These are phyloP conservation scores for Myrica gale DNA, from an alignment of 306 rosid genomes.

Conservation along the genomic window DNA sequence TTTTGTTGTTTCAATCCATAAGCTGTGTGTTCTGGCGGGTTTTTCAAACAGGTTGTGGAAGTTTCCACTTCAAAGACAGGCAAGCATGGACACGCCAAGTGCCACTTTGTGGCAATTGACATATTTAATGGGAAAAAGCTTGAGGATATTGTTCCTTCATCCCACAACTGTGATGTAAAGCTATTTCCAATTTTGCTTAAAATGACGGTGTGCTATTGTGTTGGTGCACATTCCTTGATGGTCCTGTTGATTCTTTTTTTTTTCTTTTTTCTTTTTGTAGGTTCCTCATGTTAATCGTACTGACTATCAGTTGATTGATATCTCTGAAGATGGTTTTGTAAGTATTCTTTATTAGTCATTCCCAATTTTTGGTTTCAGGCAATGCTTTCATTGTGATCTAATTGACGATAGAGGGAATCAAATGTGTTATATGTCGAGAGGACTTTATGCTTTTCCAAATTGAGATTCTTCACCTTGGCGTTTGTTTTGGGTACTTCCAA, in stretches of 20 bases:
- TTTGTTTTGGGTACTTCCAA: background rate
- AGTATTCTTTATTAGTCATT: slow-evolving; percentile 27
- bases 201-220: background rate
- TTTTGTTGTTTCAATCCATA: background rate
- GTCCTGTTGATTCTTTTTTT: background rate
- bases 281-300: slow-evolving; percentile 74
- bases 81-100: slow-evolving; percentile 75
- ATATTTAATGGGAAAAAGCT: slow-evolving; percentile 72
- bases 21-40: slow-evolving; percentile 5
- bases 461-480: background rate
- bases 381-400: background rate
- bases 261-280: slow-evolving; percentile 32
- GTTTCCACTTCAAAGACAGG: slow-evolving; percentile 78
- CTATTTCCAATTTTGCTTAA: background rate
- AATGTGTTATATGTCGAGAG: background rate
- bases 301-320: slow-evolving; percentile 71
- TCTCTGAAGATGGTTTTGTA: slow-evolving; percentile 78
- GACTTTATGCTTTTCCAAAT: background rate
- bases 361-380: slow-evolving; percentile 1
- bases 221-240: background rate
- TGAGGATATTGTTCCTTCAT: slow-evolving; percentile 72
- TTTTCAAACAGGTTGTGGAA: slow-evolving; percentile 44
- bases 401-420: background rate
- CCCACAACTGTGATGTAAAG: slow-evolving; percentile 72
- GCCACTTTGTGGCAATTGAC: slow-evolving; percentile 75